These are phyloP conservation scores for Fusarium torulosum DNA, from an alignment of 2,329 filamentous ascomycete genomes.

Conservation along the genomic window DNA sequence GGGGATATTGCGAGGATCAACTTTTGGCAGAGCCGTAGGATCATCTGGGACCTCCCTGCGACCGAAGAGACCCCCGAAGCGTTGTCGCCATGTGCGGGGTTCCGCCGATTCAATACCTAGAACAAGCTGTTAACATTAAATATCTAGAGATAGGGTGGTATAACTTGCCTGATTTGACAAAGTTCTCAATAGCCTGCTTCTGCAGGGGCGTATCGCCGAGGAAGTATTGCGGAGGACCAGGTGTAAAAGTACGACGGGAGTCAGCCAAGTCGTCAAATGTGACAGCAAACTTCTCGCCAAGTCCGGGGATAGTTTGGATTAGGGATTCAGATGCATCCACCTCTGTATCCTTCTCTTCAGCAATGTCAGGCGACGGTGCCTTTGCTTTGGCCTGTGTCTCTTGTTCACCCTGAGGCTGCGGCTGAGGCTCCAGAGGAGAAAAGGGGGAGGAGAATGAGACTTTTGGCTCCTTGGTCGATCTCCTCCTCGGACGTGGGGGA, in stretches of 20 bases:
- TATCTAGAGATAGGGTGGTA: neutral
- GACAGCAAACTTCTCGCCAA: constrained; percentile 21
- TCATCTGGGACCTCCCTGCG: constrained; percentile 8
- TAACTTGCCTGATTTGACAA: constrained; percentile 38
- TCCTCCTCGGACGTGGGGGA: neutral
- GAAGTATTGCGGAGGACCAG: constrained; percentile 47
- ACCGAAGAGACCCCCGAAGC: constrained; percentile 22
- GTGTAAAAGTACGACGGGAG: constrained; percentile 41
- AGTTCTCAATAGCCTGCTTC: constrained; percentile 44
- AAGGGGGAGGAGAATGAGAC: neutral
- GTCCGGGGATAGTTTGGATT: constrained; percentile 5
- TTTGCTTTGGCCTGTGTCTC: neutral
- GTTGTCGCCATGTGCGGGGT: constrained; percentile 22
- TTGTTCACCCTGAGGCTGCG: neutral
- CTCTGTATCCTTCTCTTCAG: neutral
- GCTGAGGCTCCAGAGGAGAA: neutral
- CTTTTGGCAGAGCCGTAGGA: constrained; percentile 37
- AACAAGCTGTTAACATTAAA: constrained; percentile 4
- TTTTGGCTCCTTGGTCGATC: neutral
- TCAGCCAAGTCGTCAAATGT: constrained; percentile 32
- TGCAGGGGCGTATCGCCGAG: constrained; percentile 50
- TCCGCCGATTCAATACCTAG: constrained; percentile 29
- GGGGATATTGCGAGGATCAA: constrained; percentile 34
- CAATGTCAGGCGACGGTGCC: neutral
- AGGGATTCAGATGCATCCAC: neutral